These are phyloP conservation scores for Aspergillus flavus DNA, from an alignment of 2,329 filamentous ascomycete species.

Conservation along the genomic window DNA sequence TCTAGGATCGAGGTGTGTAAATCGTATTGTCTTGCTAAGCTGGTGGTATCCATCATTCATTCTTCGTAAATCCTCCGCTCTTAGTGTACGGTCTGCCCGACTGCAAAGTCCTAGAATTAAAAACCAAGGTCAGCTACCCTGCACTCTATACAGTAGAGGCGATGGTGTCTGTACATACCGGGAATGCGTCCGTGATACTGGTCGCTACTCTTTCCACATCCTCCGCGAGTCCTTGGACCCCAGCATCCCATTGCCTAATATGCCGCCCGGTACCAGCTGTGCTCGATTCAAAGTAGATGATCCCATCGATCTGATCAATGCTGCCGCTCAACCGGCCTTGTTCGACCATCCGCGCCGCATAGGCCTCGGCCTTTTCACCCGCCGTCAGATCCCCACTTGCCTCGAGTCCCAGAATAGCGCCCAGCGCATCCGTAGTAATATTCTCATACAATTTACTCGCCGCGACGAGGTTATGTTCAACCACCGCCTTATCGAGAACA, in stretches of 20 bases:
- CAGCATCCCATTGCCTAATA: slow-evolving; percentile 84
- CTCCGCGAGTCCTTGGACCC: slow-evolving; percentile 82
- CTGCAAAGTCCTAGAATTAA: slow-evolving; percentile 34
- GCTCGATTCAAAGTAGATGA: slow-evolving; percentile 81
- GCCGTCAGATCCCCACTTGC: slow-evolving; percentile 44
- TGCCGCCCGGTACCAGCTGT: slow-evolving; percentile 71
- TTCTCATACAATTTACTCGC: slow-evolving; percentile 79
- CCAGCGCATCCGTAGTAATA: slow-evolving; percentile 75
- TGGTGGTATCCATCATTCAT: slow-evolving; percentile 22
- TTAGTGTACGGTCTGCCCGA: slow-evolving; percentile 39
- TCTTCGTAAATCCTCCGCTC: slow-evolving; percentile 5
- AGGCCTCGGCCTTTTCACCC: slow-evolving; percentile 81
- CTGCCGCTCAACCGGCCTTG: slow-evolving; percentile 83
- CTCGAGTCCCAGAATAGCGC: slow-evolving; percentile 74
- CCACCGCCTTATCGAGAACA: slow-evolving; percentile 87
- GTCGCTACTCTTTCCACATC: slow-evolving; percentile 87
- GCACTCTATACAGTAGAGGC: not conserved
- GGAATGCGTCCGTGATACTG: slow-evolving; percentile 77
- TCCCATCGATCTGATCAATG: slow-evolving; percentile 89
- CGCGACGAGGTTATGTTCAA: slow-evolving; percentile 93
- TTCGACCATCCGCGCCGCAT: slow-evolving; percentile 93
- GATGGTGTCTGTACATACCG: slow-evolving; percentile 53
- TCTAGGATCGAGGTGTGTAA: not conserved
- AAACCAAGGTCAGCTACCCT: slow-evolving; percentile 3
- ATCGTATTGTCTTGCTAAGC: not conserved